Evolutionary conservation across 768 basidiomycete genomes (phyloP), one percentile per base, ranked within the genome.

Genomic region (Suillus plorans): DNA sequence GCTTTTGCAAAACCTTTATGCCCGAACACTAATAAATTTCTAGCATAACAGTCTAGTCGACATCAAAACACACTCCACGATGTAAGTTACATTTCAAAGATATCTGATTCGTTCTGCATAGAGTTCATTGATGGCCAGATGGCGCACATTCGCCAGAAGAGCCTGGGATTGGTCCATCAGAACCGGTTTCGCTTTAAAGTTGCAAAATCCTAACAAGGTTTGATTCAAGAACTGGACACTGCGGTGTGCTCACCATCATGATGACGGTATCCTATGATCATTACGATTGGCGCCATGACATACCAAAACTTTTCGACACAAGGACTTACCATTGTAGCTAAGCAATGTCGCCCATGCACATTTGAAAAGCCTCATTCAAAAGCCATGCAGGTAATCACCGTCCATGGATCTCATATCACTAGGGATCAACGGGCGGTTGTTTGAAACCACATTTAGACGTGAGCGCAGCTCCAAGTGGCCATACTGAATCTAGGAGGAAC

Each of bases 201-300:
- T 57, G n/a, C 34, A 41, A 25, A 58, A 58, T 58, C 18, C 39
- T 18, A 59, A 59, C 39, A 59, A 59, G 18, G 25, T 59, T 41
- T 59, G 57, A 59, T 41, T 13, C 25, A 39, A 41, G 57, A 18
- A 58, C 25, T 37, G 22, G 56, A 22, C 50, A 52, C 16, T 18
- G 16, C 18, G 5, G 52, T 10, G 28, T 5, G 31, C 31, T 31
- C 31, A 31, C 5, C 31, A 31, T 52, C 28, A 53, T 53, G 28
- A 53, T 53, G 52, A 53, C 18, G 18, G 31, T 20, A 53, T 31
- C 18, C 18, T 10, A 53, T 52, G 4, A 28, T 28, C 25, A 13
- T 49, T 31, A 6, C 31, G 4, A 31, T 31, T n/a, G n/a, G 9
- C 47, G 12, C 47, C n/a, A 49, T 49, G 22, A 49, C 10, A 8